A percentile compares a stretch with the other conserved stretches of the same genome.
These are phyloP conservation scores for Cryptosporidium xiaoi DNA, from an alignment of 169 alveolate species.

Conservation along the genomic window DNA sequence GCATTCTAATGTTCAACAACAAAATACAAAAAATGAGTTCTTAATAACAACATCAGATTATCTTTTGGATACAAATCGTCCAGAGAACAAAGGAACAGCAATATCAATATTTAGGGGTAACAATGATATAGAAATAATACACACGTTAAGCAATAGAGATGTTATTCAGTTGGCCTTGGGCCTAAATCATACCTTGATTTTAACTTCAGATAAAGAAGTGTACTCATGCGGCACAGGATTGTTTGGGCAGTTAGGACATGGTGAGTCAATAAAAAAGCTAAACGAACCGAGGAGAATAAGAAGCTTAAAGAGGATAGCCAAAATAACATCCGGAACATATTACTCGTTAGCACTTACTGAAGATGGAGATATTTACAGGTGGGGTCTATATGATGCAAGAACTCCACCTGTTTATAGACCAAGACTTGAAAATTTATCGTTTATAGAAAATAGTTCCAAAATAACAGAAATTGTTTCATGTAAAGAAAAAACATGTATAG, in stretches of 20 bases:
- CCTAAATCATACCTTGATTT: slow-evolving; percentile 35
- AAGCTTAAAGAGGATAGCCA: background rate
- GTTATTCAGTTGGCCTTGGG: slow-evolving; percentile 55
- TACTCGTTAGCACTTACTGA: slow-evolving; percentile 34
- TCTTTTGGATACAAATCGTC: slow-evolving; percentile 47
- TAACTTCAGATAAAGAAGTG: slow-evolving; percentile 25
- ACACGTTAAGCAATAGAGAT: slow-evolving; percentile 34
- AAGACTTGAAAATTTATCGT: slow-evolving; percentile 12
- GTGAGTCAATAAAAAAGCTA: slow-evolving; percentile 20
- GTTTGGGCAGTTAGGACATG: slow-evolving; percentile 69
- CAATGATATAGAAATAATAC: slow-evolving; percentile 39
- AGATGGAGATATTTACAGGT: slow-evolving; percentile 46
- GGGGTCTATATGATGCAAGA: slow-evolving; percentile 58
- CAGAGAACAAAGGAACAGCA: slow-evolving; percentile 21
- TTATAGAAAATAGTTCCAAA: slow-evolving; percentile 5
- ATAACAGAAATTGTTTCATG: slow-evolving; percentile 34
- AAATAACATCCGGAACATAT: slow-evolving; percentile 43
- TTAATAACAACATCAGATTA: slow-evolving; percentile 65
- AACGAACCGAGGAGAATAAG: slow-evolving; percentile 57
- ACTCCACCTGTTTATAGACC: slow-evolving; percentile 30
- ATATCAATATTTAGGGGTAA: slow-evolving; percentile 27
- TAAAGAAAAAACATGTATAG: slow-evolving; percentile 57
- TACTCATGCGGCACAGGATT: slow-evolving; percentile 58
- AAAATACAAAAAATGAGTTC: slow-evolving; percentile 43
- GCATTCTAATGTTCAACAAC: slow-evolving; percentile 38